Percentiles rank a stretch among this genome's conserved stretches.
Evolutionary conservation across 2,329 filamentous ascomycete genomes (phyloP).

Genomic region (Xylariaceae sp.): DNA sequence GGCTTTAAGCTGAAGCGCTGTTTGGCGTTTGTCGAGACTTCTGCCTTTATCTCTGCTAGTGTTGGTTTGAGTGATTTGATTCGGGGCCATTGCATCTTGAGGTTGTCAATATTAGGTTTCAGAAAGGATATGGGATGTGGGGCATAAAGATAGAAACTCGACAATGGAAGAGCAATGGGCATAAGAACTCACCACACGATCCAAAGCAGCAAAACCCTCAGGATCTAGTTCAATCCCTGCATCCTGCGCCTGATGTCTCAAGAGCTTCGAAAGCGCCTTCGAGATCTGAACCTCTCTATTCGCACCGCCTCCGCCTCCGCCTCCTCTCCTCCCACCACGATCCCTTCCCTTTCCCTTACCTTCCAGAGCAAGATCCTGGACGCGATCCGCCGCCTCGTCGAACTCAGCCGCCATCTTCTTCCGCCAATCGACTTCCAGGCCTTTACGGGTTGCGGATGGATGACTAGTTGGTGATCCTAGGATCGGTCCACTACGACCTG

Average conservation of each 20-base stretch:
- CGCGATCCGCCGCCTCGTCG: constrained; percentile 6
- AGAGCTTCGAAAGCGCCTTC: constrained; percentile 49
- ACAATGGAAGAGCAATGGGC: constrained; percentile 2
- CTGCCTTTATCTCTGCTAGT: constrained; percentile 65
- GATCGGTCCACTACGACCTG: too few relatives aligned
- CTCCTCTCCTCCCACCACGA: constrained; percentile 20
- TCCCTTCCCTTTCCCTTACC: constrained; percentile 6
- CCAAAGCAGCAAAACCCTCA: constrained; percentile 56
- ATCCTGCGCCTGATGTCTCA: constrained; percentile 54
- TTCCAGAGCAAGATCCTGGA: constrained; percentile 7
- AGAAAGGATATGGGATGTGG: too few relatives aligned
- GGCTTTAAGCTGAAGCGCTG: constrained; percentile 81
- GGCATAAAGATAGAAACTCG: constrained; percentile 4
- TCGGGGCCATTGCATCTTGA: constrained; percentile 50
- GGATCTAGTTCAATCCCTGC: constrained; percentile 55
- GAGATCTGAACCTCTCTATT: constrained; percentile 48
- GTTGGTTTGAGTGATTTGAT: constrained; percentile 69
- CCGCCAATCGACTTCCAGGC: too few relatives aligned
- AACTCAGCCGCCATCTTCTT: constrained; percentile 9
- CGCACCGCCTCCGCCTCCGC: constrained; percentile 30
- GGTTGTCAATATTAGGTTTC: not conserved
- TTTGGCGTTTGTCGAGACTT: constrained; percentile 78
- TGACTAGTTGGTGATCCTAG: too few relatives aligned
- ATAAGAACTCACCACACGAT: constrained; percentile 51
- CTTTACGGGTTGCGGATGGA: too few relatives aligned